phyloP scores from a whole-genome alignment of 1,139 yeast genomes.

The Lodderomyces theae region DNA sequence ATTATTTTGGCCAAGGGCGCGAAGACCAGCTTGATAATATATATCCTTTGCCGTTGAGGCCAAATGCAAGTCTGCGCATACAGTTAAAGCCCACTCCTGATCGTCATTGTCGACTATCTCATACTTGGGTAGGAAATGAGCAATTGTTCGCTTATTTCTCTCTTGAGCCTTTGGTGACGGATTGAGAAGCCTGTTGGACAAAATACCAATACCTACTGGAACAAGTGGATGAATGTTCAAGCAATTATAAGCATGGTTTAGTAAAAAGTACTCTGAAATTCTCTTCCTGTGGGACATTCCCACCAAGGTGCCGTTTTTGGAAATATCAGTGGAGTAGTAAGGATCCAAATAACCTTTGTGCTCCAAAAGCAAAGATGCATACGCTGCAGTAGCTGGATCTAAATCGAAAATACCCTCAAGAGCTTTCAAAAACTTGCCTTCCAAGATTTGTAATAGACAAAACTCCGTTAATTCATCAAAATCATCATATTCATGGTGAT shows the following conservation, averaged over 20 bases:
- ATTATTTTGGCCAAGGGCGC: slow-evolving; percentile 41
- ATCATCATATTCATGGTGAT: slow-evolving; percentile 18
- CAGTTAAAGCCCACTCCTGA: slow-evolving; percentile 73
- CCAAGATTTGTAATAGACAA: slow-evolving; percentile 59
- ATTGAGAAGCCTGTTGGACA: slow-evolving; percentile 30
- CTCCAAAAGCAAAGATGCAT: slow-evolving; percentile 61
- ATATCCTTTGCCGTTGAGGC: slow-evolving; percentile 54
- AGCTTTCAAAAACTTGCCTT: slow-evolving; percentile 57
- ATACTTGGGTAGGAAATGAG: slow-evolving; percentile 59
- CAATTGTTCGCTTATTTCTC: slow-evolving; percentile 46
- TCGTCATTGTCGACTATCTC: slow-evolving; percentile 67
- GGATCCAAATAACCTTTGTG: slow-evolving; percentile 57
- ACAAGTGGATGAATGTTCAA: slow-evolving; percentile 50
- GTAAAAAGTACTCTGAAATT: slow-evolving; percentile 60
- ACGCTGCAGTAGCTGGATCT: slow-evolving; percentile 68
- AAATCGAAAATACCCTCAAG: slow-evolving; percentile 59
- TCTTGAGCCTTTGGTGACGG: slow-evolving; percentile 20
- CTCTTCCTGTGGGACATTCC: slow-evolving; percentile 30
- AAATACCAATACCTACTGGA: slow-evolving; percentile 64
- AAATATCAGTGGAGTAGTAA: slow-evolving; percentile 31
- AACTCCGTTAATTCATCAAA: slow-evolving; percentile 46
- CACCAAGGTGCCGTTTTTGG: slow-evolving; percentile 14
- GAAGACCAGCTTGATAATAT: slow-evolving; percentile 41
- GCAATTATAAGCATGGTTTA: slow-evolving; percentile 58
- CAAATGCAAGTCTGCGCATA: slow-evolving; percentile 43